Conservation (phyloP, 331 rosid genomes). For the Prunus yedoensis region DNA sequence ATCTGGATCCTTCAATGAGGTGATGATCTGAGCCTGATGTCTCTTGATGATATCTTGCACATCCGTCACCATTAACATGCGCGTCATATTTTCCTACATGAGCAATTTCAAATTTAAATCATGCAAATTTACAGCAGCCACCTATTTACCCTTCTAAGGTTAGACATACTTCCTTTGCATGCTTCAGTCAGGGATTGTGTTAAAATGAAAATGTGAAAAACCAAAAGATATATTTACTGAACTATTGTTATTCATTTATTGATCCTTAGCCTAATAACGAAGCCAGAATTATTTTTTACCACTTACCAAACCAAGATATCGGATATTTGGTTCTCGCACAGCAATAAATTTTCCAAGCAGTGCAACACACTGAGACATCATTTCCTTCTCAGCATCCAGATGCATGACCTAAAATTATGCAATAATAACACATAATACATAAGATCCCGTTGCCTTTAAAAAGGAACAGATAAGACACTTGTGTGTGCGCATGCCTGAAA, state of each 20-base stretch:
- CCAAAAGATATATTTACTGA: background rate
- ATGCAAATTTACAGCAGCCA: constrained; percentile 14
- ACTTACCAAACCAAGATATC: constrained; percentile 97
- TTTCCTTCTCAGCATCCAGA: constrained; percentile 99
- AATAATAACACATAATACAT: constrained; percentile 25
- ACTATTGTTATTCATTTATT: background rate
- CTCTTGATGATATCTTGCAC: constrained; percentile 98
- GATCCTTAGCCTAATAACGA: background rate
- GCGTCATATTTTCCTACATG: constrained; percentile 95
- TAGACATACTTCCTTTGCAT: constrained; percentile 7
- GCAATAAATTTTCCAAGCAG: constrained; percentile 99
- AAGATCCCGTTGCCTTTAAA: background rate
- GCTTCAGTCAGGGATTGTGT: constrained; percentile 3
- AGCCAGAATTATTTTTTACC: background rate
- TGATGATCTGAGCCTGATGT: constrained; percentile 98
- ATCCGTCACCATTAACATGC: constrained; percentile 98
- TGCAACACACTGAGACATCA: constrained; percentile 99
- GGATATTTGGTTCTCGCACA: constrained; percentile 98
- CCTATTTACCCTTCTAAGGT: constrained; percentile 25
- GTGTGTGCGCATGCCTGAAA: background rate
- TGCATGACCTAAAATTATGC: constrained; percentile 85
- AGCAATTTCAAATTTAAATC: constrained; percentile 25
- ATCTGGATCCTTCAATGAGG: constrained; percentile 98
- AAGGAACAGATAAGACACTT: background rate
- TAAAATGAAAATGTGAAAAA: background rate